Base-by-base conservation (phyloP, 805 yeast genomes). In the Nakazawaea molendinolei region DNA sequence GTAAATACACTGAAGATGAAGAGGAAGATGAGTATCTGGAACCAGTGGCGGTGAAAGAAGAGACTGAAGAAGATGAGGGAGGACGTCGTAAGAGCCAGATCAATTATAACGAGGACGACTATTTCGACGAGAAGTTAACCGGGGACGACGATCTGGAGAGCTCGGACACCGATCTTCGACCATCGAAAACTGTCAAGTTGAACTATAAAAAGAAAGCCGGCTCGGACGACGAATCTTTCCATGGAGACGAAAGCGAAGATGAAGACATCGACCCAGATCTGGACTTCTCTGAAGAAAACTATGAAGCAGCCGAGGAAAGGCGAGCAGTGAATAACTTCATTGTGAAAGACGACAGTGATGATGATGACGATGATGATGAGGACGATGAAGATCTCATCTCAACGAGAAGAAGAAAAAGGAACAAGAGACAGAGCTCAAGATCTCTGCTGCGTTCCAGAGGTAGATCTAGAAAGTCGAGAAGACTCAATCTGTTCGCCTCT, bases 21-120 rank as follows among this genome's bases (percentile, higher is more conserved):
- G 42, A 36, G 7, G 38, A 36, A 7, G 44, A 41, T n/a, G 52
- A 45, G n/a, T 50, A 43, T 5, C 48, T 34, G n/a, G 52, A 45
- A 16, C 32, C 14, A 33, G 24, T 15, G 41, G 38, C 28, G 10
- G 34, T 27, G 10, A 40, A 20, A 17, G 33, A 25, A 16, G 31
- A 36, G n/a, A 31, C 23, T 8, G 39, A 29, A 5, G 32, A 15
- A n/a, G 36, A 21, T 12, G 18, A 32, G 15, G 33, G 9, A 4
- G 12, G 33, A 12, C 36, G 44, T 14, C 26, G 40, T 63, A 51
- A 46, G 54, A 47, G 47, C 24, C 31, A 48, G 9, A 52, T 58
- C 18, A 58, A 56, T 36, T 58, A 58, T 32, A 58, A 58, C 33
- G 63, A 58, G 39, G 63, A 58, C 36, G 49, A 44, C 13, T 42